Percentiles rank a stretch among this genome's conserved stretches.
phyloP scores from a whole-genome alignment of 1,139 yeast species.

The Debaryomycetaceae sp. region DNA sequence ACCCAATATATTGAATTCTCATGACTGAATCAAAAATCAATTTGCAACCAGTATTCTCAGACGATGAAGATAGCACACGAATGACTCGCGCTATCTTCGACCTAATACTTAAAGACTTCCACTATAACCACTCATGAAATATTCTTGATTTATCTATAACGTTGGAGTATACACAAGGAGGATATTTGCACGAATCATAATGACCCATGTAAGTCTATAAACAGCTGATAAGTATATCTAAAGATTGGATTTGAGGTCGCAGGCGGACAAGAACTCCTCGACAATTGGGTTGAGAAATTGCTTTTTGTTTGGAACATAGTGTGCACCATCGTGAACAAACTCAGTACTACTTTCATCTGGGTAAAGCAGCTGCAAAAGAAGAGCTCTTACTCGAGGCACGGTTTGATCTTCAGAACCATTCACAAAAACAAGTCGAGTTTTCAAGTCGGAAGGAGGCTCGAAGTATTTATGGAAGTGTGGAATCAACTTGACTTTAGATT shows the following conservation, averaged over 20 bases:
- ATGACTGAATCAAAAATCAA: too few species aligned
- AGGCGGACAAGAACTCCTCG: slow-evolving; percentile 17
- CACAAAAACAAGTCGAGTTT: slow-evolving; percentile 26
- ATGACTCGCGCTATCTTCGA: too few species aligned
- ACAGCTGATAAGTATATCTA: slow-evolving; percentile 5
- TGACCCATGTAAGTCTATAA: neutral
- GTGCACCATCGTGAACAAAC: slow-evolving; percentile 38
- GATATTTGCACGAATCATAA: too few species aligned
- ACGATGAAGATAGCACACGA: too few species aligned
- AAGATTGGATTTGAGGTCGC: slow-evolving; percentile 14
- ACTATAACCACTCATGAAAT: too few species aligned
- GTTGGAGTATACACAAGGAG: too few species aligned
- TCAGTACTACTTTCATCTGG: slow-evolving; percentile 11
- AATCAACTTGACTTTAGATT: slow-evolving; percentile 15
- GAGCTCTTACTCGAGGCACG: slow-evolving; percentile 33
- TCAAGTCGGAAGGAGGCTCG: slow-evolving; percentile 11
- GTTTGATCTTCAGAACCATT: slow-evolving; percentile 32
- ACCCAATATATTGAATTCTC: too few species aligned
- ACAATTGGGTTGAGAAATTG: slow-evolving; percentile 27
- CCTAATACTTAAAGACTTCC: too few species aligned
- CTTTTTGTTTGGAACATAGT: slow-evolving; percentile 33
- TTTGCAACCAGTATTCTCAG: too few species aligned
- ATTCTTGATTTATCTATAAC: too few species aligned
- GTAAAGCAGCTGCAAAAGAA: slow-evolving; percentile 21
- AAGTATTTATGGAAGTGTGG: slow-evolving; percentile 18